A percentile compares a stretch with the other conserved stretches of the same genome.
phyloP scores from a whole-genome alignment of 2,329 filamentous ascomycete genomes.

The Elsinoe fawcettii region DNA sequence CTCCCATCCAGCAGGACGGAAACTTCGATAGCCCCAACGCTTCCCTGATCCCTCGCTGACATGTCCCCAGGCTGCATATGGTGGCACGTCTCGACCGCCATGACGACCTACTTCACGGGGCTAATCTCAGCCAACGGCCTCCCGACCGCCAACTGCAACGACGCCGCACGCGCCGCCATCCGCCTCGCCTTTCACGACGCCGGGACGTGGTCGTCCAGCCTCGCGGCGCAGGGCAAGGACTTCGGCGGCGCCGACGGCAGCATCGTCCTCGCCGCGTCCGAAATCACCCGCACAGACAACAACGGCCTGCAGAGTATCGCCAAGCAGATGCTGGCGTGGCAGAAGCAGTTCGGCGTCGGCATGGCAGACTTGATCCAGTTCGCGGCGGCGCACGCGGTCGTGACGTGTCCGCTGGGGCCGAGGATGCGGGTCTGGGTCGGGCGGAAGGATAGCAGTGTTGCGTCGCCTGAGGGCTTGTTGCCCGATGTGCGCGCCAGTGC shows the following conservation, averaged over 20 bases:
- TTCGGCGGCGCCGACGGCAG: constrained; percentile 43
- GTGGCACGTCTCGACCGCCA: constrained; percentile 33
- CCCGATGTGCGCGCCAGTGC: constrained; percentile 29
- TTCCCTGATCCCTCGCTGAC: background rate
- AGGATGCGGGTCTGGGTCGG: constrained; percentile 32
- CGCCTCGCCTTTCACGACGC: constrained; percentile 44
- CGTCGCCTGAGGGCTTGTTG: constrained; percentile 30
- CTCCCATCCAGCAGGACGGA: background rate
- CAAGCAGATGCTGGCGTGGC: constrained; percentile 18
- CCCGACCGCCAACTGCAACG: constrained; percentile 32
- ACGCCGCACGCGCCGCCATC: constrained; percentile 38
- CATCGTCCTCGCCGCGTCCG: constrained; percentile 36
- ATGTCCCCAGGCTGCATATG: constrained; percentile 33
- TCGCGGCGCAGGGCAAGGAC: constrained; percentile 25
- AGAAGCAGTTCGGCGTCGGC: constrained; percentile 27
- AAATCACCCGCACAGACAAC: constrained; percentile 34
- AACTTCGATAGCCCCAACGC: background rate
- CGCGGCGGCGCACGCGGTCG: constrained; percentile 32
- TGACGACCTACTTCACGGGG: constrained; percentile 31
- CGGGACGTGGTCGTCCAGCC: constrained; percentile 34
- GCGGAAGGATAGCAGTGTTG: constrained; percentile 31
- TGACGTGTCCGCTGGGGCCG: constrained; percentile 34
- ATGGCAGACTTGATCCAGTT: constrained; percentile 36
- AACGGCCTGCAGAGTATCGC: constrained; percentile 18
- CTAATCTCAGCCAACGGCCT: constrained; percentile 9